Conservation (phyloP, 208 protist species). For the Borovskyia barvae region DNA sequence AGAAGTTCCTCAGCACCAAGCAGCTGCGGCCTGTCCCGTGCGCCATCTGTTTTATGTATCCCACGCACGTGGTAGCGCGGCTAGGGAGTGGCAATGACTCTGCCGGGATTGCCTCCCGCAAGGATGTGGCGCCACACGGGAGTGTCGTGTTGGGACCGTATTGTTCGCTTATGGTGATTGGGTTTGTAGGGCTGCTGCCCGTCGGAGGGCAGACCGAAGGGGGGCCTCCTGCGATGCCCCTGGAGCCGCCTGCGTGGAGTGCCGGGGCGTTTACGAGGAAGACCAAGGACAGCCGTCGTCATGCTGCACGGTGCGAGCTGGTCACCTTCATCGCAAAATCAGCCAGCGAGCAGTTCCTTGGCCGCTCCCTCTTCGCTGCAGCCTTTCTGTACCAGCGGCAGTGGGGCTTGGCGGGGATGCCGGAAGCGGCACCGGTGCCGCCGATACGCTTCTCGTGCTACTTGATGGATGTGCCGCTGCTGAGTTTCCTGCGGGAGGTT, state of each 20-base stretch:
- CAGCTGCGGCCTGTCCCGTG: slow-evolving; percentile 33
- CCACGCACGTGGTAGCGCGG: slow-evolving; percentile 15
- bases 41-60: slow-evolving; percentile 41
- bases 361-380: slow-evolving; percentile 36
- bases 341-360: slow-evolving; percentile 41
- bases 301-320: slow-evolving; percentile 15
- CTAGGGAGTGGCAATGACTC: slow-evolving; percentile 3
- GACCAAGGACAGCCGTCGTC: too few species aligned
- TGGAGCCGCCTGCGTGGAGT: slow-evolving; percentile 4
- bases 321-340: slow-evolving; percentile 51
- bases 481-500: slow-evolving; percentile 48
- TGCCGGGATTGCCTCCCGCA: background rate
- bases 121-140: slow-evolving; percentile 7
- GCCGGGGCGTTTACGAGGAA: background rate
- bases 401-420: slow-evolving; percentile 15
- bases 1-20: background rate
- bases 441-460: slow-evolving; percentile 39
- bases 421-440: slow-evolving; percentile 18
- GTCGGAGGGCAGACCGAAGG: background rate
- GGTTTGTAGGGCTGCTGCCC: slow-evolving; percentile 23
- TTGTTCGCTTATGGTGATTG: slow-evolving; percentile 14
- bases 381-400: slow-evolving; percentile 37
- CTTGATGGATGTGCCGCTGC: slow-evolving; percentile 37
- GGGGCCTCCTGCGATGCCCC: background rate
- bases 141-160: slow-evolving; percentile 16